A percentile compares a stretch with the other conserved stretches of the same genome.
phyloP scores from a whole-genome alignment of 257 asterid genomes.

The Fraxinus cuspidata region DNA sequence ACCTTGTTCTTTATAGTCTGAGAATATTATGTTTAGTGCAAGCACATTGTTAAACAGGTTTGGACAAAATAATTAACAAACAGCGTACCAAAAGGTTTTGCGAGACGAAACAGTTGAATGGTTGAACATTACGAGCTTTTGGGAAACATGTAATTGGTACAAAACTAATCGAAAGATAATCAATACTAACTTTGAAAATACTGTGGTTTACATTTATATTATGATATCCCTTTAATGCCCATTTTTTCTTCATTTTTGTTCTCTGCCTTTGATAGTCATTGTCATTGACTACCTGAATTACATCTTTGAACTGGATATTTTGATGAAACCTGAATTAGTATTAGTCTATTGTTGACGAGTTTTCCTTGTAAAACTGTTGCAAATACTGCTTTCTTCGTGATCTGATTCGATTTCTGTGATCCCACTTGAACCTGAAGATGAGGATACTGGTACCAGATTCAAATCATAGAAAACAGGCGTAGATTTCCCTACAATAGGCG shows the following conservation, averaged over 20 bases:
- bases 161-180: too few species aligned
- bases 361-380: conserved; percentile 31
- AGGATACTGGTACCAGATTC: conserved; percentile 37
- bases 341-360: neutral
- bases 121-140: neutral
- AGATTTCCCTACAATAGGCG: neutral
- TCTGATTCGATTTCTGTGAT: conserved; percentile 63
- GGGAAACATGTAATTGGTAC: too few species aligned
- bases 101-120: neutral
- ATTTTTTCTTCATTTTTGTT: too few species aligned
- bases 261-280: neutral
- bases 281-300: too few species aligned
- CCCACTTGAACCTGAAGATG: conserved; percentile 75
- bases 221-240: neutral
- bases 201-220: neutral
- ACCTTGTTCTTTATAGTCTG: too few species aligned
- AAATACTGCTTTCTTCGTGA: conserved; percentile 63
- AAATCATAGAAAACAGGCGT: conserved; percentile 56
- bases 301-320: neutral
- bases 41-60: neutral
- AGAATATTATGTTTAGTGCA: too few species aligned
- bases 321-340: too few species aligned
- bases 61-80: too few species aligned
- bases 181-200: too few species aligned
- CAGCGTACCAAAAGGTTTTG: too few species aligned